phyloP scores from a whole-genome alignment of 805 yeast species.

The Metschnikowia koreensis region DNA sequence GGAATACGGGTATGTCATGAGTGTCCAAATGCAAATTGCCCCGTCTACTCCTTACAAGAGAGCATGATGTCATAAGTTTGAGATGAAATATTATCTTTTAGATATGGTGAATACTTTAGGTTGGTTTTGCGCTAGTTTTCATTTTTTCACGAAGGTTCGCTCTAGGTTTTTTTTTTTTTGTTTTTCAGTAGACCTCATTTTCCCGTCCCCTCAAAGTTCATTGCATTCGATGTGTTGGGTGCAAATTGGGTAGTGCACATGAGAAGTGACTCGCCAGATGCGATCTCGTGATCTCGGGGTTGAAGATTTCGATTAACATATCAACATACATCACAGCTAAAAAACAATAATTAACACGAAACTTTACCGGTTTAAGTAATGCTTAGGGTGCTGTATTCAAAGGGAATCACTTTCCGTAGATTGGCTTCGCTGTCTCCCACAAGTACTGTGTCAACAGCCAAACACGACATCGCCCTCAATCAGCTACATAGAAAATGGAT shows the following conservation, averaged over 20 bases:
- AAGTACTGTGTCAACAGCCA: not conserved
- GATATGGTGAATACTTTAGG: too few species aligned
- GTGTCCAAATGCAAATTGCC: not conserved
- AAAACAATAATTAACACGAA: too few species aligned
- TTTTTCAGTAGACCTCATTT: not conserved
- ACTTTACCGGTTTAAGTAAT: not conserved
- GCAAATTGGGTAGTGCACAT: constrained; percentile 2
- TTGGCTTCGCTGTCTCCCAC: not conserved
- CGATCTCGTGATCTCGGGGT: not conserved
- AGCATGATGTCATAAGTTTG: not conserved
- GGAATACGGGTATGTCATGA: not conserved
- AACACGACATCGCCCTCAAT: constrained; percentile 16
- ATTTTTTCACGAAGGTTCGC: too few species aligned
- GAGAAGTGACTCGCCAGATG: not conserved
- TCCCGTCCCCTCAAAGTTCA: not conserved
- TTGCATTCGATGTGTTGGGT: not conserved
- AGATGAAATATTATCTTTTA: not conserved
- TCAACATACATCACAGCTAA: not conserved
- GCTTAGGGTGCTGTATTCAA: not conserved
- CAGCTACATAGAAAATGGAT: constrained; percentile 55
- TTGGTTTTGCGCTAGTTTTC: too few species aligned
- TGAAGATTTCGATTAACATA: not conserved
- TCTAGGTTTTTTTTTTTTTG: too few species aligned
- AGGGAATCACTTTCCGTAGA: not conserved
- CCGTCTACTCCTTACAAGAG: not conserved